Conservation (phyloP, 352 stramenopile genomes). For the Pythium aristosporum region DNA sequence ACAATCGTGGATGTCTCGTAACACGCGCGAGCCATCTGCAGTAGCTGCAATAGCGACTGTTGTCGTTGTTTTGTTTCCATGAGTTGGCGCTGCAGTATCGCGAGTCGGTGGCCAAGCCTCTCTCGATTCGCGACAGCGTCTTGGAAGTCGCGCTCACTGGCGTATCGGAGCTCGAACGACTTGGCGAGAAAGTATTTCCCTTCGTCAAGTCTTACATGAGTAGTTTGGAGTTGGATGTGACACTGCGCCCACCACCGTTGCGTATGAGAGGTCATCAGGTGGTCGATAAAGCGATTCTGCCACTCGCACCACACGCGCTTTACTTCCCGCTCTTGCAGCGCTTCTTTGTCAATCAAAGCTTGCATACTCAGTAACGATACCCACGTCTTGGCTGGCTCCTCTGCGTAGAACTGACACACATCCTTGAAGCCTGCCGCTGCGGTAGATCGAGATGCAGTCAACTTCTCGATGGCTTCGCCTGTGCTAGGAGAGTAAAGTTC, state of each 20-base stretch:
- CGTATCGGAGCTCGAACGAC: conserved; percentile 5
- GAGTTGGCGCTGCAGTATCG: conserved; percentile 23
- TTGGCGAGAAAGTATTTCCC: conserved; percentile 16
- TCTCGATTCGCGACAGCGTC: conserved; percentile 26
- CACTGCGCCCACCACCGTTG: conserved; percentile 12
- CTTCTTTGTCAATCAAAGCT: conserved; percentile 5
- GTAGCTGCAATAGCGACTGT: conserved; percentile 19
- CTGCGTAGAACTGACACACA: conserved; percentile 8
- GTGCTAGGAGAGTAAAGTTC: not conserved
- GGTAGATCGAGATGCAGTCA: not conserved
- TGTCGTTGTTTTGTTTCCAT: conserved; percentile 24
- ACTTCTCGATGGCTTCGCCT: not conserved
- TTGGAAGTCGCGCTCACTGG: conserved; percentile 20
- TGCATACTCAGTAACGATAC: conserved; percentile 19
- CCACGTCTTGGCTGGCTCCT: conserved; percentile 13
- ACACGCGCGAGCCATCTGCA: conserved; percentile 25
- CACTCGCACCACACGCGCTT: conserved; percentile 18
- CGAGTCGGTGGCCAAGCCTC: conserved; percentile 18
- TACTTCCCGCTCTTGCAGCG: conserved; percentile 2
- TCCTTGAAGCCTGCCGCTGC: conserved; percentile 15
- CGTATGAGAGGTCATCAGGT: conserved; percentile 20
- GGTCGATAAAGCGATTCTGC: conserved; percentile 29
- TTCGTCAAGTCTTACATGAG: conserved; percentile 2
- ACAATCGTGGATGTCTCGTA: conserved; percentile 30
- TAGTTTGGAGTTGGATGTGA: conserved; percentile 11